Conservation (phyloP, 768 basidiomycete species). For the Termitomyces sp. region DNA sequence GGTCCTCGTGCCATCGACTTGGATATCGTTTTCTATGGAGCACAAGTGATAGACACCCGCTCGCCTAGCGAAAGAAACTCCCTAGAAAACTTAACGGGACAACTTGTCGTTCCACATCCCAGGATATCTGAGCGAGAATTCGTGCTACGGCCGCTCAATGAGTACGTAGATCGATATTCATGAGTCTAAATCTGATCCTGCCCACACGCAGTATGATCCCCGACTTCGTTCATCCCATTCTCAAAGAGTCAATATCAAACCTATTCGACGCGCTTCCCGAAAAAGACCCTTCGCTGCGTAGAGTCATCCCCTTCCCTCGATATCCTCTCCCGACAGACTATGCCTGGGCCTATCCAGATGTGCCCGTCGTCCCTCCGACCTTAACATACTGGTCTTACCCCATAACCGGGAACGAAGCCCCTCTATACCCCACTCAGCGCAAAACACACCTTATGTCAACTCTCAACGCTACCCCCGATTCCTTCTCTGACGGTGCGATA, state of each 20-base stretch:
- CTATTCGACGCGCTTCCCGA: constrained; percentile 43
- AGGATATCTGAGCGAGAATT: constrained; percentile 85
- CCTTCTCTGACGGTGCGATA: constrained; percentile 85
- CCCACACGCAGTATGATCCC: constrained; percentile 69
- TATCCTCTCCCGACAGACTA: constrained; percentile 35
- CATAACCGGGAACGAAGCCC: constrained; percentile 14
- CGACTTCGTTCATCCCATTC: constrained; percentile 60
- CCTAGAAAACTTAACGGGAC: constrained; percentile 54
- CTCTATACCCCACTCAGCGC: constrained; percentile 10
- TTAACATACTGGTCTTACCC: constrained; percentile 50
- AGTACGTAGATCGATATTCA: constrained; percentile 53
- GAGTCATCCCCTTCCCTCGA: constrained; percentile 72
- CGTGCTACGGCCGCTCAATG: constrained; percentile 80
- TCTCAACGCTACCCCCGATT: constrained; percentile 92
- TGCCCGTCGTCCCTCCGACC: constrained; percentile 41
- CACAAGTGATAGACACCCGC: constrained; percentile 56
- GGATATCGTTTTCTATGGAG: constrained; percentile 79
- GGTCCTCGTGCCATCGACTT: constrained; percentile 91
- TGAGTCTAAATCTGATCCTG: background rate
- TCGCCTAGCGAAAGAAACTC: constrained; percentile 31
- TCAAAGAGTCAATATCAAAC: constrained; percentile 41
- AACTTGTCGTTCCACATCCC: constrained; percentile 85
- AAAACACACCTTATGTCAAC: constrained; percentile 86
- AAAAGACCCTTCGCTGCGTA: constrained; percentile 51
- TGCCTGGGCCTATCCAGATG: constrained; percentile 21